Base-by-base conservation (phyloP, 257 asterid genomes). In the Rubia yunnanensis region DNA sequence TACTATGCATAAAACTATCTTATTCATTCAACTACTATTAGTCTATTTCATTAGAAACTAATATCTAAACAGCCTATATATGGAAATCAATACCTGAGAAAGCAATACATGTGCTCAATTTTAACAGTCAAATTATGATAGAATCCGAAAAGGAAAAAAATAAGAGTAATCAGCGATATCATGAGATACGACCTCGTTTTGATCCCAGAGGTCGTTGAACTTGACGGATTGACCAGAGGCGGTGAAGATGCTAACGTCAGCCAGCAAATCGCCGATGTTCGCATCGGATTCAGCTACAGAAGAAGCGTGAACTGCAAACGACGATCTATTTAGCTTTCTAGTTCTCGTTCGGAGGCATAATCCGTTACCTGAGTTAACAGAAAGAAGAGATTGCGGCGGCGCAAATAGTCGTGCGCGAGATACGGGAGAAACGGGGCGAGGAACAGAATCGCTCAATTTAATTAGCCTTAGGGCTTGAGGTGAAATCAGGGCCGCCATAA, bases 141-240 rank as follows among this genome's bases (percentile, higher is more conserved):
- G 31, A 36, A 63, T 36, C 24, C 7, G 31, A 5, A 24, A 32
- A 34, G 56, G 0, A 24, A 66, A 32, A 26, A 18, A 17, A 14
- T 1, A 30, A 10, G 57, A 66, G 18, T n/a, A 65, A 27, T 9
- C 1, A 31, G 30, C 44, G 24, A 36, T 11, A 15, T 27, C 0
- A 58, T 31, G 23, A 59, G 17, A 30, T 59, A 28, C 7, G 10
- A 28, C 98, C 88, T 86, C 86, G 32, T 79, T 77, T 78, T 86
- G 94, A 81, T 91, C 95, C 96, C 89, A 88, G 10, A 91, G 90
- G 46, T 83, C 78, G 72, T 81, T 74, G 70, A 91, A 91, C 67
- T 78, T 81, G 76, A 91, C 92, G 1, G 87, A 79, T 49, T 82
- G 84, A 10, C 90, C 98, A 60, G 86, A 50, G 63, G 88, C 90